Evolutionary conservation across 495 filamentous ascomycete species (phyloP), one percentile per base, ranked within the genome.

Genomic region (Venustampulla echinocandica): DNA sequence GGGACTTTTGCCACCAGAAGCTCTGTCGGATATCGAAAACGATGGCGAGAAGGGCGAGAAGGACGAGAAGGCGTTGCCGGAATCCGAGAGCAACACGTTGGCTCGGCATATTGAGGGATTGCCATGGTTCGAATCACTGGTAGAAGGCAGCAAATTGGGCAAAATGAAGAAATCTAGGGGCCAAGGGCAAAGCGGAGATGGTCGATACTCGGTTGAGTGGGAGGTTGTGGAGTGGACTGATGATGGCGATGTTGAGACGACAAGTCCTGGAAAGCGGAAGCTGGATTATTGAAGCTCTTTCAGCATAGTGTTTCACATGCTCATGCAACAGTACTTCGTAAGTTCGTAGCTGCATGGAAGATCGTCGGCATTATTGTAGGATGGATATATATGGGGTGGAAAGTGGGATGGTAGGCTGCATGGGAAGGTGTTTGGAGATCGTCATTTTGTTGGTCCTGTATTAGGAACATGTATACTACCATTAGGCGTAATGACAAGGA

Each of bases 81-180:
- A n/a, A n/a, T n/a, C n/a, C n/a, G 27, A 30, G 27, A 7, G n/a
- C n/a, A 30, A n/a, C n/a, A 30, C 27, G 7, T n/a, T n/a, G n/a
- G n/a, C n/a, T n/a, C n/a, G n/a, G n/a, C n/a, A n/a, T n/a, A 53
- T 48, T 27, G 62, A 54, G n/a, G 80, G 76, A 6, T 66, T 85
- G 35, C 83, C 85, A 1, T 94, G 87, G 87, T 87, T 93, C 55
- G 86, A 93, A 52, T 74, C 71, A 47, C 76, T 94, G 75, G 71
- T 89, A 1, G 74, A 83, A 49, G 81, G 86, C 23, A 88, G 84
- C 55, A 67, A 65, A 33, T 62, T 93, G 25, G 86, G 85, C 10
- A 74, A 65, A 15, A 61, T 89, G 57, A 81, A 79, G 61, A 65
- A 75, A 47, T 65, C 69, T 52, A 74, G 71, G 57, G 79, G 81